Conservation (phyloP, 148 eudicot genomes). For the Silene conica region DNA sequence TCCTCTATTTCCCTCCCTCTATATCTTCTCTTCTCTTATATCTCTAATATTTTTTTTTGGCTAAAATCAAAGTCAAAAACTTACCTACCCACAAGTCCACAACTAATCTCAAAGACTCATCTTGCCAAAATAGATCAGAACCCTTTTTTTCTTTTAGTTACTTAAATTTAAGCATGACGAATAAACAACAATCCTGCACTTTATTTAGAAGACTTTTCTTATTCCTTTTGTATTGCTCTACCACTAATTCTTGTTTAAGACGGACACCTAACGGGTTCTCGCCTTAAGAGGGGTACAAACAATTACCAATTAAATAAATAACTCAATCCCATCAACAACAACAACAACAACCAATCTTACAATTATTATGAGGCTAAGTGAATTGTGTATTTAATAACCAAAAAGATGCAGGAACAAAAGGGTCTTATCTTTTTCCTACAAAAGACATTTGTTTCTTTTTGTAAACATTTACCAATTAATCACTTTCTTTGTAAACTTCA, state of each 20-base stretch:
- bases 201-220: neutral
- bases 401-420: conserved; percentile 15
- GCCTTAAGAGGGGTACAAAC: too few relatives aligned
- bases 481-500: neutral
- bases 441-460: neutral
- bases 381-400: neutral
- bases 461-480: neutral
- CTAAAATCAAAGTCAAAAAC: conserved; percentile 2
- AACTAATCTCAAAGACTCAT: conserved; percentile 11
- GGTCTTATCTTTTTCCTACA: conserved; percentile 13
- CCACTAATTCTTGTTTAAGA: too few relatives aligned
- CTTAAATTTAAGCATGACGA: neutral
- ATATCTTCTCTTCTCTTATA: neutral
- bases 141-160: neutral
- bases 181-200: neutral
- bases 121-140: conserved; percentile 6
- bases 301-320: conserved; percentile 7
- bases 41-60: neutral
- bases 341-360: neutral
- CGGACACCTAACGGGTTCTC: too few relatives aligned
- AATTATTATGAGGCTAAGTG: too few relatives aligned
- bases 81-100: conserved; percentile 24
- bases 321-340: neutral
- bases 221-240: conserved; percentile 15
- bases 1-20: neutral